phyloP scores from a whole-genome alignment of 2,329 filamentous ascomycete genomes.

The Fusarium nematophilum region DNA sequence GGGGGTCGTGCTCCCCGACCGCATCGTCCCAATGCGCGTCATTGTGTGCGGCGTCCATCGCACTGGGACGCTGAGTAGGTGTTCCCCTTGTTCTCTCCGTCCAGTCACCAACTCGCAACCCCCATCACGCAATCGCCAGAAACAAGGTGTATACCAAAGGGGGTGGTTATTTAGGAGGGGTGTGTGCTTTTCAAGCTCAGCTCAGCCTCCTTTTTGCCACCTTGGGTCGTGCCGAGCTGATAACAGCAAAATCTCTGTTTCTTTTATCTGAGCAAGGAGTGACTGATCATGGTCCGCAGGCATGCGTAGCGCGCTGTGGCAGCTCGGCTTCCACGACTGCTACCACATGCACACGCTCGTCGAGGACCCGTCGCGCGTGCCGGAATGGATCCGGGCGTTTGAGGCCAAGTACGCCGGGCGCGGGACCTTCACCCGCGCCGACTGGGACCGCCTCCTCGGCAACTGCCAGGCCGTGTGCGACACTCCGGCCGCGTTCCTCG shows the following conservation, averaged over 20 bases:
- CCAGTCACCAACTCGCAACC: conserved; percentile 1
- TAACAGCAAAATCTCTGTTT: background rate
- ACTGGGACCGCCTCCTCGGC: conserved; percentile 60
- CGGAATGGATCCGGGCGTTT: conserved; percentile 48
- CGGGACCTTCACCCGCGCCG: conserved; percentile 48
- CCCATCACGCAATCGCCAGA: conserved; percentile 1
- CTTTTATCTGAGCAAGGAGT: background rate
- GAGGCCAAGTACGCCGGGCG: conserved; percentile 48
- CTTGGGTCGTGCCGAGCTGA: conserved; percentile 5
- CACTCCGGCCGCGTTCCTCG: conserved; percentile 66
- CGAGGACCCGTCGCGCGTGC: conserved; percentile 39
- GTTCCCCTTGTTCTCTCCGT: background rate
- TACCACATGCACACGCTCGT: conserved; percentile 51
- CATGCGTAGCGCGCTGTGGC: conserved; percentile 48
- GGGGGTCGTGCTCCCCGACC: conserved; percentile 33
- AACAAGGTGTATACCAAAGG: background rate
- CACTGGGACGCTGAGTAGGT: conserved; percentile 53
- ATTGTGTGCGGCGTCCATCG: conserved; percentile 54
- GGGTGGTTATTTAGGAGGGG: too few species aligned
- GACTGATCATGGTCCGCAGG: conserved; percentile 39
- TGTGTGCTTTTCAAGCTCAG: background rate
- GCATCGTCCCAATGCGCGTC: conserved; percentile 53
- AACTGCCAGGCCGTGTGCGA: conserved; percentile 64
- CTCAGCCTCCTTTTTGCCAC: background rate
- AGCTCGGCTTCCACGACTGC: conserved; percentile 51